phyloP scores from a whole-genome alignment of 2,329 filamentous ascomycete species.

The Hortaea sp. region DNA sequence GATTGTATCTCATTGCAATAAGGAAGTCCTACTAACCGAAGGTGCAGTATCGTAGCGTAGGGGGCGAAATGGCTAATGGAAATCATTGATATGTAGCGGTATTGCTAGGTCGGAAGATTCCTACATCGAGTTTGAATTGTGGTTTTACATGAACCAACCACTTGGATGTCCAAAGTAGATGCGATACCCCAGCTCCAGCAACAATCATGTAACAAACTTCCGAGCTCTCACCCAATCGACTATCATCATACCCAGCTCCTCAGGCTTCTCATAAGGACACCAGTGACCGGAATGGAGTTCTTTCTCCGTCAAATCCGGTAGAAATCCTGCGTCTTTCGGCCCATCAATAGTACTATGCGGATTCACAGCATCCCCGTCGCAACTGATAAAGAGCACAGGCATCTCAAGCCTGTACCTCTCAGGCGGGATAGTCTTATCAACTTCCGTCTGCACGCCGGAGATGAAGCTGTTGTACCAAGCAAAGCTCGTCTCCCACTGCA shows the following conservation, averaged over 20 bases:
- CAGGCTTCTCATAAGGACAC: constrained; percentile 17
- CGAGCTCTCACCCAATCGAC: constrained; percentile 4
- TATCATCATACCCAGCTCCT: constrained; percentile 12
- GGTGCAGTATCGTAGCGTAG: no score
- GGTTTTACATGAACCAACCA: no score
- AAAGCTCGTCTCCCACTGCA: constrained; percentile 25
- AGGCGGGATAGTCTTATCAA: constrained; percentile 8
- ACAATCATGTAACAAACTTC: background rate
- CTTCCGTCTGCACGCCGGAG: constrained; percentile 16
- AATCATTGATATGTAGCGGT: no score
- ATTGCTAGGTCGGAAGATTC: no score
- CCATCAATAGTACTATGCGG: constrained; percentile 10
- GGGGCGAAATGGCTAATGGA: no score
- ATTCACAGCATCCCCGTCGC: constrained; percentile 19
- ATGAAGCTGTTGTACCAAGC: constrained; percentile 27
- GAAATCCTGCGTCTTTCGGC: constrained; percentile 11
- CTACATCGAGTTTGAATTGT: no score
- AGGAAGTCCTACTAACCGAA: no score
- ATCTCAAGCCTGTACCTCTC: constrained; percentile 13
- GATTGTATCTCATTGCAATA: no score
- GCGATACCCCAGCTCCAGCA: no score
- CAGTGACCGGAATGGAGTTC: constrained; percentile 7
- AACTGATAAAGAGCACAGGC: constrained; percentile 27
- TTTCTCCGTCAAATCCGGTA: constrained; percentile 12
- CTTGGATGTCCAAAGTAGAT: no score